Conservation (phyloP, 2,329 filamentous ascomycete genomes). For the Penicillium sp. region DNA sequence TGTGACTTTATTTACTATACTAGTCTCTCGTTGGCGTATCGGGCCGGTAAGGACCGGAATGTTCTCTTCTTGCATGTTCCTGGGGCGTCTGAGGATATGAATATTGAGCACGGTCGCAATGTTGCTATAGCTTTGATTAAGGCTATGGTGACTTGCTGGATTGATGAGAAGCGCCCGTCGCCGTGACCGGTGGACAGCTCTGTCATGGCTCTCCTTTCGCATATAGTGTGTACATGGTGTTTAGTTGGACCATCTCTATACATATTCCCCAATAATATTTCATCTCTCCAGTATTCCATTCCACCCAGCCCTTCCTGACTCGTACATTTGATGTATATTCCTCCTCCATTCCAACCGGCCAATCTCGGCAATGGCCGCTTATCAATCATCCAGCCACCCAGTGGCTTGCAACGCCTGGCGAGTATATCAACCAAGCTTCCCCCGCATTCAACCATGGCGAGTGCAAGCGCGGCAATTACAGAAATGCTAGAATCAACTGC, state of each 20-base stretch:
- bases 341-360: too few species aligned
- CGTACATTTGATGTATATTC: too few species aligned
- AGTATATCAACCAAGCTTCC: too few species aligned
- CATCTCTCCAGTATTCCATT: too few species aligned
- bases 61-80: constrained; percentile 77
- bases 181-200: background rate
- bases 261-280: background rate
- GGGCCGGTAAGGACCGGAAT: constrained; percentile 38
- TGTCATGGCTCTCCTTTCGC: background rate
- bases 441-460: too few species aligned
- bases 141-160: constrained; percentile 47
- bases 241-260: background rate
- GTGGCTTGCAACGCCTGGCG: too few species aligned
- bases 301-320: too few species aligned
- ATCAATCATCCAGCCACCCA: too few species aligned
- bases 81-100: constrained; percentile 56
- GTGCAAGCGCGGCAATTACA: too few species aligned
- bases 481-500: background rate
- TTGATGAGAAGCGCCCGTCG: constrained; percentile 26
- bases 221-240: background rate
- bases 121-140: constrained; percentile 50
- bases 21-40: constrained; percentile 57
- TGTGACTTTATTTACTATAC: constrained; percentile 81
- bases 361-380: constrained; percentile 3
- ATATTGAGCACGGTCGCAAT: constrained; percentile 44